Evolutionary conservation across 2,329 filamentous ascomycete species (phyloP), one percentile per base, ranked within the genome.

Genomic region (Fusarium nurragi): DNA sequence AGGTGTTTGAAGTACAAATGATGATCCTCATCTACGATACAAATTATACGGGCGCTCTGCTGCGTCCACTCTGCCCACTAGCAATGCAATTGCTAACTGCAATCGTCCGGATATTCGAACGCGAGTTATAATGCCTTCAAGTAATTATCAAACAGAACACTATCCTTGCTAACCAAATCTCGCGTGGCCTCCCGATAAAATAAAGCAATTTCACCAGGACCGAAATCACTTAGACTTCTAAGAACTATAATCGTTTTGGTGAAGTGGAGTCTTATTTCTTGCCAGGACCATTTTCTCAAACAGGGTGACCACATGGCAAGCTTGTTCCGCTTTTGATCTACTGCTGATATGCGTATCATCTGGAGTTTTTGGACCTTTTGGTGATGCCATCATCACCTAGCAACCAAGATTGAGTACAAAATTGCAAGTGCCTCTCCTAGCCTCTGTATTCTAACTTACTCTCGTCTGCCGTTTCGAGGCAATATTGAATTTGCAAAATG

Each of bases 221-320:
- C 51, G 41, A 49, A 53, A 50, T 61, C 67, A 67, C 51, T 55
- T 44, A 58, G 16, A 47, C 36, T 23, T 47, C 37, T 30, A 39
- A 21, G 13, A 23, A 28, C 36, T 16, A 41, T 37, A 38, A 22
- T 45, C 36, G 53, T 52, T 23, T 52, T 22, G 43, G 22, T 26
- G n/a, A 18, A 49, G 64, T 62, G 62, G 67, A 44, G 54, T 54
- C 60, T 36, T 26, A n/a, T 51, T 56, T 68, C 48, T 13, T 26
- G 7, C 40, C 14, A 43, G 12, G n/a, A 49, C 40, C 45, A 54
- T 56, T 51, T 50, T 28, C 39, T 57, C 38, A 49, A 54, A 25
- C 40, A 37, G 21, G 69, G 67, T 54, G 58, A 60, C 67, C 69
- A 71, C 65, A 72, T 71, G 67, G 69, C 67, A 68, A 50, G 30